These are phyloP conservation scores for Chaetomidium leptoderma DNA, from an alignment of 495 filamentous ascomycete genomes.

Conservation along the genomic window DNA sequence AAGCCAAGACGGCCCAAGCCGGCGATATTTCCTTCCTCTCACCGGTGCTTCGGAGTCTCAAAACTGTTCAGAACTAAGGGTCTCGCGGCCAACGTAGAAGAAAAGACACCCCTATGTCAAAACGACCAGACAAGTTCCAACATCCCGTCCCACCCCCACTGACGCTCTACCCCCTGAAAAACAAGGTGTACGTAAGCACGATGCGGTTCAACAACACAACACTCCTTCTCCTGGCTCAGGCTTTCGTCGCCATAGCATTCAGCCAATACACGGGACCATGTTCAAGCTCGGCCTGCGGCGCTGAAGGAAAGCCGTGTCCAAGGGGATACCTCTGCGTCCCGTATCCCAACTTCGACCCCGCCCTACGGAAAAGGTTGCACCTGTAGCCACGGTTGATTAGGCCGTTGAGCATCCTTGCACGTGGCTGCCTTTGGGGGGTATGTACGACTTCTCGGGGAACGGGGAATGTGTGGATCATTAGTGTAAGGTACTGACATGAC, in stretches of 20 bases:
- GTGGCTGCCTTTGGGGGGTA: too few relatives aligned
- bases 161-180: background rate
- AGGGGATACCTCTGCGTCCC: constrained; percentile 28
- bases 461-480: too few relatives aligned
- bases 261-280: constrained; percentile 30
- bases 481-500: too few relatives aligned
- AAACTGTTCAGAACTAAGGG: too few relatives aligned
- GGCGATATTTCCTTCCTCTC: background rate
- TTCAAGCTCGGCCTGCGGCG: constrained; percentile 20
- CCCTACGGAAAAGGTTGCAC: constrained; percentile 24
- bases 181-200: background rate
- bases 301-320: constrained; percentile 17
- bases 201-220: constrained; percentile 7
- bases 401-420: too few relatives aligned
- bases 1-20: constrained; percentile 3
- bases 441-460: too few relatives aligned
- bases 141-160: too few relatives aligned
- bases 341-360: constrained; percentile 23
- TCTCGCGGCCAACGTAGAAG: too few relatives aligned
- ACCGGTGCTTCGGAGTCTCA: background rate
- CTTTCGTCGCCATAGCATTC: background rate
- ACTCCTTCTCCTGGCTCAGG: background rate
- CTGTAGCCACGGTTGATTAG: constrained; percentile 30
- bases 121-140: too few relatives aligned
- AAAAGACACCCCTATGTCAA: too few relatives aligned